phyloP scores from a whole-genome alignment of 768 basidiomycete genomes.

The Boletus rubroflammeus region DNA sequence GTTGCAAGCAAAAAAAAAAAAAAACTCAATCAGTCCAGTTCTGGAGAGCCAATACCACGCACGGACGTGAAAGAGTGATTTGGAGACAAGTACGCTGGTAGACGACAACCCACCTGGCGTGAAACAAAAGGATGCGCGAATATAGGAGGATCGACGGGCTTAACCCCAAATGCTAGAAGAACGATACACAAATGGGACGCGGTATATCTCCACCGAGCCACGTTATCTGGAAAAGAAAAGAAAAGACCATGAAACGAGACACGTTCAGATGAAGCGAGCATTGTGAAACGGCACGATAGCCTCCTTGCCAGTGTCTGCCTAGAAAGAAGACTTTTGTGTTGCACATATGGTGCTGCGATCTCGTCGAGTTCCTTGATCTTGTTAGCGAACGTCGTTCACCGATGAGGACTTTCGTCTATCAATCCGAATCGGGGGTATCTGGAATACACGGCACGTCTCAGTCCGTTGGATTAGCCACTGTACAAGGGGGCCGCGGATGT shows the following conservation, averaged over 20 bases:
- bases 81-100: not conserved
- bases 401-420: no score
- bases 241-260: no score
- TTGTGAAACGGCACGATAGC: not conserved
- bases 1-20: constrained; percentile 5
- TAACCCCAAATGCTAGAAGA: no score
- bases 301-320: no score
- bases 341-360: no score
- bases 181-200: no score
- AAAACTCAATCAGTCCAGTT: constrained; percentile 54
- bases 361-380: no score
- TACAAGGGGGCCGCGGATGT: not conserved
- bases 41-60: constrained; percentile 8
- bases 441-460: not conserved
- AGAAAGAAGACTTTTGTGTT: no score
- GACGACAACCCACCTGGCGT: constrained; percentile 23
- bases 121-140: no score
- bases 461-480: not conserved
- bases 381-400: no score
- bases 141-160: no score
- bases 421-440: no score
- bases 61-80: not conserved
- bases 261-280: not conserved
- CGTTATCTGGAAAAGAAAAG: constrained; percentile 66
- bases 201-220: constrained; percentile 60